Evolutionary conservation across 768 basidiomycete genomes (phyloP), one percentile per base, ranked within the genome.

Genomic region (Paxillus ammoniavirescens): DNA sequence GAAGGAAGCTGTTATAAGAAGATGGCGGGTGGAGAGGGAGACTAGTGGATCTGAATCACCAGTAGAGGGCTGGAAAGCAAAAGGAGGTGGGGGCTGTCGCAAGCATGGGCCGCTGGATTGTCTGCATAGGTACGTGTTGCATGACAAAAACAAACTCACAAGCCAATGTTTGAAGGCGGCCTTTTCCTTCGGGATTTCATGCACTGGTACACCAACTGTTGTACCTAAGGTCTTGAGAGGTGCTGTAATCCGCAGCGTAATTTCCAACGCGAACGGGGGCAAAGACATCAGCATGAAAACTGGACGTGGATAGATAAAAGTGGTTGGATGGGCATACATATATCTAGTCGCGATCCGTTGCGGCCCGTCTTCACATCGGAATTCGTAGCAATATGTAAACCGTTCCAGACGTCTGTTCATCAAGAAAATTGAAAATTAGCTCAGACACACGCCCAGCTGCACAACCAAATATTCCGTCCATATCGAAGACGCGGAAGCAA

Each of bases 1-100:
- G 58, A 96, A 96, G 0, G 94, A 96, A 6, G 94, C 91, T 0
- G 93, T 93, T 6, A 98, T 63, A 8, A 97, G 76, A 30, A 95
- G 64, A 55, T 89, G 81, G 12, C 76, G 69, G 3, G 51, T 62
- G 36, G 73, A 70, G 15, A 68, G 68, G 15, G 61, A 45, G 52
- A 31, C 45, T 30, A 42, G 12, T 53, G 33, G 40, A 5, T 12
- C 33, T 12, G 51, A 10, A 43, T 41, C n/a, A 5, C 51, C 37
- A 18, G 17, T 15, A 14, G 42, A 12, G 33, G 37, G 13, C 30
- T 23, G 38, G 3, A 54, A 28, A 12, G 50, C 31, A 63, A 78
- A 78, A 8, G 70, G 70, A 51, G 62, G 72, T 63, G 67, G 82
- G 64, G 65, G 75, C 73, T 77, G 54, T 72, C 67, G 28, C 71